Conservation (phyloP, 169 alveolate species). For the Plasmodium knowlesi region DNA sequence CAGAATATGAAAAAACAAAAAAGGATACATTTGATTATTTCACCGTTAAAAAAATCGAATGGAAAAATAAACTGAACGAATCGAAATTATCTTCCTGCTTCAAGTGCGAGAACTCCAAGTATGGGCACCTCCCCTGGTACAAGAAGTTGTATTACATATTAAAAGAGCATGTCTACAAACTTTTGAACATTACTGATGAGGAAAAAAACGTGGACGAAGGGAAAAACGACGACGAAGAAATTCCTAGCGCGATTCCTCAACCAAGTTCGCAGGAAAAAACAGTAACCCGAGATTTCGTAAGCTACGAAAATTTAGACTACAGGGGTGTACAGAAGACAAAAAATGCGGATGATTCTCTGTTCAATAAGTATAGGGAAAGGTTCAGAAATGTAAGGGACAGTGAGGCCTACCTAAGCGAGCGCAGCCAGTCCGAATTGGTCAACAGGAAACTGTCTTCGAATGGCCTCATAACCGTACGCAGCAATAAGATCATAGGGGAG, state of each 20-base stretch:
- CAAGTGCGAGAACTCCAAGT: slow-evolving; percentile 29
- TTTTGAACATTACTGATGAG: slow-evolving; percentile 16
- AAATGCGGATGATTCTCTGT: slow-evolving; percentile 22
- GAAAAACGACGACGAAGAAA: neutral
- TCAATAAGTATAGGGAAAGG: slow-evolving; percentile 36
- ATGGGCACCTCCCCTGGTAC: slow-evolving; percentile 65
- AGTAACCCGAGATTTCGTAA: slow-evolving; percentile 14
- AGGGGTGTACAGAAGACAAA: slow-evolving; percentile 8
- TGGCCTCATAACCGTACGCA: neutral
- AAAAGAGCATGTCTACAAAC: slow-evolving; percentile 19
- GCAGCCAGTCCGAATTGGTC: slow-evolving; percentile 59
- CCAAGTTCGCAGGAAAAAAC: slow-evolving; percentile 5
- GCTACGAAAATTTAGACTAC: slow-evolving; percentile 44
- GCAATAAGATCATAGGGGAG: neutral
- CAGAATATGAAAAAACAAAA: slow-evolving; percentile 36
- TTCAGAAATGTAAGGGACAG: slow-evolving; percentile 13
- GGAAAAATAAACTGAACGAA: slow-evolving; percentile 11
- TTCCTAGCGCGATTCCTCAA: neutral
- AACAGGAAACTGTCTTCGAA: slow-evolving; percentile 24
- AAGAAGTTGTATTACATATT: slow-evolving; percentile 35
- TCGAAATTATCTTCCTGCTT: slow-evolving; percentile 5
- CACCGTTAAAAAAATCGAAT: slow-evolving; percentile 1
- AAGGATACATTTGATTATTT: slow-evolving; percentile 27
- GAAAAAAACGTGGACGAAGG: neutral
- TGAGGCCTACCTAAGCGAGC: slow-evolving; percentile 39